Evolutionary conservation across 257 asterid genomes (phyloP), one percentile per base, ranked within the genome.

Genomic region (Plantago ovata): DNA sequence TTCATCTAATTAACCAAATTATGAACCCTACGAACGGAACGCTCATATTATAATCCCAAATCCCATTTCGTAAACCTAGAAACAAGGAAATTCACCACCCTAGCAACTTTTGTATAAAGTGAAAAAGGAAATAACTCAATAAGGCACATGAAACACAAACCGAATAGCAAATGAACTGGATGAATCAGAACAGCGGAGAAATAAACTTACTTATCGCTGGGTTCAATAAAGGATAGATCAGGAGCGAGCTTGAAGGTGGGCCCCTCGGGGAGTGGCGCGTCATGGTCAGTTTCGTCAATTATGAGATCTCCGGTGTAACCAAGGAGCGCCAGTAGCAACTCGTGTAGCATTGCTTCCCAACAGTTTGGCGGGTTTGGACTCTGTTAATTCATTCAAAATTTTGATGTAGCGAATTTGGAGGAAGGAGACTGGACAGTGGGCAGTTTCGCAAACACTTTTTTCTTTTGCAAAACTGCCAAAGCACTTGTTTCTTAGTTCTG

Each of bases 221-320:
- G 85, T 63, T 84, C 84, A 71, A 93, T 44, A 82, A 93, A 93
- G 20, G 87, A 76, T 38, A 93, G 56, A 77, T 89, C 99, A 38
- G 95, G 70, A 5, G 99, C 97, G 70, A 93, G 97, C 76, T 69
- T 84, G 76, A 93, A 93, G 21, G 94, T 84, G 39, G 86, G 76
- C 66, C 72, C 75, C 38, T 78, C 88, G 14, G 95, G 70, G 21
- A 82, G 79, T 46, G 95, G 94, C 41, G 95, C 80, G 38, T 79
- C 82, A 32, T 83, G 75, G 56, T 75, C 91, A 66, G 93, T 76
- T 62, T 72, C 77, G 73, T 93, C 99, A 78, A 89, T 78, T 40
- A 93, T 86, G 77, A 93, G 95, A 75, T 89, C 97, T 55, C 99
- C 97, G 46, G 97, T 93, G 86, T 81, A 84, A 76, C 99, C 99